A percentile compares a stretch with the other conserved stretches of the same genome.
Evolutionary conservation across 2,329 filamentous ascomycete genomes (phyloP).

Genomic region (Ophiostoma montium): DNA sequence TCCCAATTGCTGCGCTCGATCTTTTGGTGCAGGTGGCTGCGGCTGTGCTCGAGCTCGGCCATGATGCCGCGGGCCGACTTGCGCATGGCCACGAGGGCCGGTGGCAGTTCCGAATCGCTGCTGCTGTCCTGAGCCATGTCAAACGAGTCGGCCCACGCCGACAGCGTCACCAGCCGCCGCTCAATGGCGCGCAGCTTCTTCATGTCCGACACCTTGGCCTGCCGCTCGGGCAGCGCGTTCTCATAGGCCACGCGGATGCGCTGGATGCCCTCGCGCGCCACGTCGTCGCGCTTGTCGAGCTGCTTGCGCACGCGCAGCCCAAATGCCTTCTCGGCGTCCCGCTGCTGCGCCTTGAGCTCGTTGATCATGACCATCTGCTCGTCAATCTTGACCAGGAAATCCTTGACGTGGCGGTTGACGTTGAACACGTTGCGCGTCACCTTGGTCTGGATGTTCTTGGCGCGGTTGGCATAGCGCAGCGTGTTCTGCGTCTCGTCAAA

Average conservation of each 20-base stretch:
- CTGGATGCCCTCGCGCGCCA: conserved; percentile 63
- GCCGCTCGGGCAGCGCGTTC: conserved; percentile 60
- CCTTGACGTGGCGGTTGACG: conserved; percentile 96
- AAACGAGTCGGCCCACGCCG: conserved; percentile 85
- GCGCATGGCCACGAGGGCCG: conserved; percentile 59
- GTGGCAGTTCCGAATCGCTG: conserved; percentile 43
- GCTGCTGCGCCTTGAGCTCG: conserved; percentile 84
- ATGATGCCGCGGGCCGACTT: conserved; percentile 83
- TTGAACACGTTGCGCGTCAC: conserved; percentile 99
- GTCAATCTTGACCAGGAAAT: conserved; percentile 98
- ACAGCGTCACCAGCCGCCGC: conserved; percentile 72
- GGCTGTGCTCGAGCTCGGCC: conserved; percentile 74
- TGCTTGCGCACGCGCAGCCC: conserved; percentile 88
- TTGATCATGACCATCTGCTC: conserved; percentile 97
- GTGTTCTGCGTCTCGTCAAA: conserved; percentile 99
- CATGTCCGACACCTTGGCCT: conserved; percentile 66
- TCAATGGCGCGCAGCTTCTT: conserved; percentile 72
- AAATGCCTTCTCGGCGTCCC: conserved; percentile 68
- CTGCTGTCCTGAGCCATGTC: conserved; percentile 52
- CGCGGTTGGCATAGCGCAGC: conserved; percentile 87
- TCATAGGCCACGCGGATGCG: conserved; percentile 76
- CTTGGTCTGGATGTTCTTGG: conserved; percentile 99
- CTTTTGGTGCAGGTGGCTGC: conserved; percentile 80
- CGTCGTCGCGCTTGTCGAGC: conserved; percentile 64
- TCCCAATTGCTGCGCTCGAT: conserved; percentile 77